Percentiles rank a stretch among this genome's conserved stretches.
Evolutionary conservation across 2,329 filamentous ascomycete species (phyloP).

Genomic region (Myriosclerotinia scirpicola): DNA sequence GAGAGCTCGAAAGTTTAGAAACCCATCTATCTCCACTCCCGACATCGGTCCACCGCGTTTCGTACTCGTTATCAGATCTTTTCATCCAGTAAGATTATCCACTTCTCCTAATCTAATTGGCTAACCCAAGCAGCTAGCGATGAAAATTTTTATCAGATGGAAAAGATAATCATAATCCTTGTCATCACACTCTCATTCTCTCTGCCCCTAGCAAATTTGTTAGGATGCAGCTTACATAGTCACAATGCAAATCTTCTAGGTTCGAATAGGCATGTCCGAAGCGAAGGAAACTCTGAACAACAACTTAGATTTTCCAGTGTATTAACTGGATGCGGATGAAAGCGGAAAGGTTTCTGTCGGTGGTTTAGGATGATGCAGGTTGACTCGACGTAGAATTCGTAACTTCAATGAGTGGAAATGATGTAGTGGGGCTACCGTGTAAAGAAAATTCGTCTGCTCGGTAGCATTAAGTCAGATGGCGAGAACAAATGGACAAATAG

Average conservation of each 20-base stretch:
- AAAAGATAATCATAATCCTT: conserved; percentile 24
- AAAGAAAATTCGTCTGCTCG: conserved; percentile 8
- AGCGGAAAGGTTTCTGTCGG: neutral
- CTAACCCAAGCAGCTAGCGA: neutral
- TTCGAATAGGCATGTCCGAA: conserved; percentile 14
- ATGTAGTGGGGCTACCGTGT: conserved; percentile 4
- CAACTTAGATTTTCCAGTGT: conserved; percentile 5
- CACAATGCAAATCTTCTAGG: conserved; percentile 15
- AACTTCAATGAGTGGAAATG: conserved; percentile 2
- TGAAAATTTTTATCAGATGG: conserved; percentile 24
- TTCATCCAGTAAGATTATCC: neutral
- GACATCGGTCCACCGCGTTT: conserved; percentile 16
- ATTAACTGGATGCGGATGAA: conserved; percentile 7
- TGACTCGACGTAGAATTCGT: conserved; percentile 6
- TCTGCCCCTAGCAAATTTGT: neutral
- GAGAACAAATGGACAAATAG: neutral
- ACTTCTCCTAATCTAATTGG: conserved; percentile 1
- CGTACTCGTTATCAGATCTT: conserved; percentile 22
- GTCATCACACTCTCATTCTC: neutral
- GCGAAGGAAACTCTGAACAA: neutral
- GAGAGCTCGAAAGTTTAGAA: neutral
- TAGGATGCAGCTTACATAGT: neutral
- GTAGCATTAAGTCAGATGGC: neutral
- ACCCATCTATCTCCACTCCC: conserved; percentile 7
- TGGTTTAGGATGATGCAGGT: conserved; percentile 12